A percentile compares a stretch with the other conserved stretches of the same genome.
Evolutionary conservation across 371 early-diverging fungal species (phyloP).

Genomic region (Blastocladiella emersonii): DNA sequence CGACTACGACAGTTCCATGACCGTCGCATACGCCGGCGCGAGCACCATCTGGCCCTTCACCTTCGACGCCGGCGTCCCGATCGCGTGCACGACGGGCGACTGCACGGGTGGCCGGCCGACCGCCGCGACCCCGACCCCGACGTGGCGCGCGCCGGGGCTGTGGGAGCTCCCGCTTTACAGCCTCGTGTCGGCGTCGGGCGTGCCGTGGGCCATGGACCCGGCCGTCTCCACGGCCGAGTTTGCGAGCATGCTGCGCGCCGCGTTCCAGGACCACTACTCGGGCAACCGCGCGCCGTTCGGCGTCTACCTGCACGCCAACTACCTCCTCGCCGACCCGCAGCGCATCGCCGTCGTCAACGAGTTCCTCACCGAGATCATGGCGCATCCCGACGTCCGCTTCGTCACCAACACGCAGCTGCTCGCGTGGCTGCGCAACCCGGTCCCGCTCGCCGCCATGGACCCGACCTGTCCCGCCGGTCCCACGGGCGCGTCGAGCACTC

Average conservation of each 20-base stretch:
- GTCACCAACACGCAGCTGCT: not conserved
- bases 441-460: not conserved
- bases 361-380: not conserved
- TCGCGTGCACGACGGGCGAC: conserved; percentile 8
- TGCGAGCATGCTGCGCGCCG: not conserved
- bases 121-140: no score
- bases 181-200: not conserved
- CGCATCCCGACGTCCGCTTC: not conserved
- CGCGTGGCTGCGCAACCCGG: not conserved
- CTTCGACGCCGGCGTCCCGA: conserved; percentile 12
- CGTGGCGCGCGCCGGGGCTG: conserved; percentile 11
- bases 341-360: not conserved
- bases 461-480: not conserved
- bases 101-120: conserved; percentile 12
- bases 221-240: not conserved
- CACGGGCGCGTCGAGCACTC: no score
- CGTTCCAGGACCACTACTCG: conserved; percentile 14
- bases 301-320: conserved; percentile 10
- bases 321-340: not conserved
- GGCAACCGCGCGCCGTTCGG: conserved; percentile 17
- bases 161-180: conserved; percentile 19
- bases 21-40: not conserved
- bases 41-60: conserved; percentile 20
- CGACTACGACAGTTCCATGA: conserved; percentile 15
- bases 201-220: conserved; percentile 20